These are phyloP conservation scores for Backusella morwellensis DNA, from an alignment of 192 early-diverging fungal species.

Conservation along the genomic window DNA sequence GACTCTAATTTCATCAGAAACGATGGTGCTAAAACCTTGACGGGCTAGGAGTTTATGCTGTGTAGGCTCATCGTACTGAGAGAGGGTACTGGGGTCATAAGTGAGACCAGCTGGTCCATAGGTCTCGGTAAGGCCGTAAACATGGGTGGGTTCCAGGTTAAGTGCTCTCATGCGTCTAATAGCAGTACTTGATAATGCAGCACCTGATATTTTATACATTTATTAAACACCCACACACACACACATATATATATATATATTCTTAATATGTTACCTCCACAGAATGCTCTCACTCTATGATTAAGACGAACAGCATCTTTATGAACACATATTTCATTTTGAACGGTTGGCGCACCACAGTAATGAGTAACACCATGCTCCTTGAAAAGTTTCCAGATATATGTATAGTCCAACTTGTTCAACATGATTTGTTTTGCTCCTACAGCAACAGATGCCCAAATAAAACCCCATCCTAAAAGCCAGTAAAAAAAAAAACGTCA, in stretches of 20 bases:
- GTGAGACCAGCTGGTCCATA: conserved; percentile 49
- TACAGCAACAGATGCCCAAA: conserved; percentile 18
- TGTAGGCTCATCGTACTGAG: conserved; percentile 27
- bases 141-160: conserved; percentile 53
- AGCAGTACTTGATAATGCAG: conserved; percentile 50
- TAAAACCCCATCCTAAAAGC: conserved; percentile 35
- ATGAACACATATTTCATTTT: conserved; percentile 52
- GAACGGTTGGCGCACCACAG: conserved; percentile 59
- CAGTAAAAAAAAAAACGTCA: not conserved
- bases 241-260: not conserved
- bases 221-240: conserved; percentile 8
- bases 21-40: conserved; percentile 50
- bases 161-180: conserved; percentile 47
- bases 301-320: conserved; percentile 34
- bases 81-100: conserved; percentile 36
- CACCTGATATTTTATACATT: conserved; percentile 42
- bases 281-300: conserved; percentile 4
- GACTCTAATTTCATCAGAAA: conserved; percentile 52
- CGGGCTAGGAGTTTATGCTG: conserved; percentile 43
- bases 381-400: conserved; percentile 49
- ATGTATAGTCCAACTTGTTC: conserved; percentile 53
- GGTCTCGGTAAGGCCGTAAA: conserved; percentile 64
- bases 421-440: conserved; percentile 47
- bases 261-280: conserved; percentile 15
- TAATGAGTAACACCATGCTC: conserved; percentile 53